A percentile compares a stretch with the other conserved stretches of the same genome.
Evolutionary conservation across 352 stramenopile genomes (phyloP).

Genomic region (Phytophthora sansomeana): DNA sequence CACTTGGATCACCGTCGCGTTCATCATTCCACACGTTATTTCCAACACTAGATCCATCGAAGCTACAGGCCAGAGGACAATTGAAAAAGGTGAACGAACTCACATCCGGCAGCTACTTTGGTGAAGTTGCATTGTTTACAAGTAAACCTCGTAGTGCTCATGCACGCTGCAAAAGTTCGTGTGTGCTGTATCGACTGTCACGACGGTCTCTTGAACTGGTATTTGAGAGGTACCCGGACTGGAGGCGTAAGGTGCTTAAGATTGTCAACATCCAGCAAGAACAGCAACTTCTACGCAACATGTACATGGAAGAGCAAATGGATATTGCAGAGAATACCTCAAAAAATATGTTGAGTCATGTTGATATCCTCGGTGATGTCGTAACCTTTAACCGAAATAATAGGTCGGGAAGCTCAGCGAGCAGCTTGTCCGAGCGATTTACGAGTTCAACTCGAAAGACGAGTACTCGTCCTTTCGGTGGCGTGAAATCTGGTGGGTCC

Average conservation of each 20-base stretch:
- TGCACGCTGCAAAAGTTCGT: conserved; percentile 59
- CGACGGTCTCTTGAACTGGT: conserved; percentile 60
- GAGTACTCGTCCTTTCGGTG: conserved; percentile 5
- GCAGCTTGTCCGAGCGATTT: conserved; percentile 15
- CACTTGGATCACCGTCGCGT: conserved; percentile 17
- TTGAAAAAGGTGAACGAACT: conserved; percentile 73
- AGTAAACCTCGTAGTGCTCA: conserved; percentile 56
- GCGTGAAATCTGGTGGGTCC: conserved; percentile 10
- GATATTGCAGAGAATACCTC: conserved; percentile 29
- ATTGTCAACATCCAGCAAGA: conserved; percentile 64
- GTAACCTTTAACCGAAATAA: neutral
- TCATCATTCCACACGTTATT: conserved; percentile 32
- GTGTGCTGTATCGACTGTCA: conserved; percentile 62
- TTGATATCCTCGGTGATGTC: conserved; percentile 16
- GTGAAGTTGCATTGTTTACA: conserved; percentile 60
- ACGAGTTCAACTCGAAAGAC: neutral
- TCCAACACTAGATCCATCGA: conserved; percentile 30
- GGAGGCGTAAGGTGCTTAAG: conserved; percentile 65
- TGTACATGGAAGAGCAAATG: conserved; percentile 72
- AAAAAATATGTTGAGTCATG: conserved; percentile 26
- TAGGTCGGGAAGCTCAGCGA: conserved; percentile 9
- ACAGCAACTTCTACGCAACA: conserved; percentile 59
- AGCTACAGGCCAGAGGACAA: conserved; percentile 32
- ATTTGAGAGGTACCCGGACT: conserved; percentile 69
- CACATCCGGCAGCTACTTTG: conserved; percentile 58